Percentiles rank a stretch among this genome's conserved stretches.
These are phyloP conservation scores for Picocystis sp. DNA, from an alignment of 163 green algal species.

Conservation along the genomic window DNA sequence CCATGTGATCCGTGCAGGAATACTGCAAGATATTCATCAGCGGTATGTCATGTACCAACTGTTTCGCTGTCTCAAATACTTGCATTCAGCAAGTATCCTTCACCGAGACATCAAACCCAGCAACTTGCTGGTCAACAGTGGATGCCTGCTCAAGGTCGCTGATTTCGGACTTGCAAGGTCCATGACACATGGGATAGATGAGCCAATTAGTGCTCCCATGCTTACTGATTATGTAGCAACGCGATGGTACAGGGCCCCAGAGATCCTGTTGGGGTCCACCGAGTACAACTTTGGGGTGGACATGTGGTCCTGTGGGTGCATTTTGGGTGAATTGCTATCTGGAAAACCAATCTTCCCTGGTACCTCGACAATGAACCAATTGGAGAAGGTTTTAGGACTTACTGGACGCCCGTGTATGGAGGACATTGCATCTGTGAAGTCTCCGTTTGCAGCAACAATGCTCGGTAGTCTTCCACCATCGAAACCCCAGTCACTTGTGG, in stretches of 20 bases:
- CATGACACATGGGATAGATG: constrained; percentile 38
- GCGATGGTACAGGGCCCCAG: constrained; percentile 54
- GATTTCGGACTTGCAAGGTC: constrained; percentile 91
- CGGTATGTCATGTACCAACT: constrained; percentile 99
- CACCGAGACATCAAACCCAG: constrained; percentile 93
- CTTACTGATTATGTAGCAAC: constrained; percentile 97
- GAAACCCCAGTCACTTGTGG: constrained; percentile 22
- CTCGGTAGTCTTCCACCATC: constrained; percentile 53
- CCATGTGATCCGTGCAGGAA: constrained; percentile 79
- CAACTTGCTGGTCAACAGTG: constrained; percentile 94
- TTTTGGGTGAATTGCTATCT: constrained; percentile 88
- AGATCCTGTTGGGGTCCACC: constrained; percentile 85
- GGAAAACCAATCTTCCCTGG: constrained; percentile 87
- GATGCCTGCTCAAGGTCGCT: constrained; percentile 93
- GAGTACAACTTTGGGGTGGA: constrained; percentile 96
- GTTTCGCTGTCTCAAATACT: constrained; percentile 91
- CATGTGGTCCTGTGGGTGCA: constrained; percentile 96
- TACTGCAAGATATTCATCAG: constrained; percentile 94
- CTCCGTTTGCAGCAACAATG: constrained; percentile 72
- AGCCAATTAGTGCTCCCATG: constrained; percentile 35
- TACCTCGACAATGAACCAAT: constrained; percentile 91
- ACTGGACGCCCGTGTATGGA: constrained; percentile 31
- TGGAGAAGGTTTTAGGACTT: constrained; percentile 87
- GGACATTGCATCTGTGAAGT: constrained; percentile 57
- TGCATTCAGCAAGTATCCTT: constrained; percentile 86